phyloP scores from a whole-genome alignment of 148 eudicot species.

The Camellia lanceoleosa region DNA sequence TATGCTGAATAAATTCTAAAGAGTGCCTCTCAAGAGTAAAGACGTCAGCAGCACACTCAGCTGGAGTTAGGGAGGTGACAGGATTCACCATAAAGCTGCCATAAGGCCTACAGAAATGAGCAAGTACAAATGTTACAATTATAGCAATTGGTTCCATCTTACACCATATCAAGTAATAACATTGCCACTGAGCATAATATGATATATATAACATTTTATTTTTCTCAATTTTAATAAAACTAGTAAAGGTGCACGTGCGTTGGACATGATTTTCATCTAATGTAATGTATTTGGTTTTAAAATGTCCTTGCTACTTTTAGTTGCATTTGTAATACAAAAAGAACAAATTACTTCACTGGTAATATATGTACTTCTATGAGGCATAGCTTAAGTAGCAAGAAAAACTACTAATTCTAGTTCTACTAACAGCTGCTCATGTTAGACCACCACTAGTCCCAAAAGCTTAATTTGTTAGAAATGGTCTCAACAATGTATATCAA shows the following conservation, averaged over 20 bases:
- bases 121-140: constrained; percentile 7
- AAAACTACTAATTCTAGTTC: background rate
- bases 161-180: background rate
- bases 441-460: too few relatives aligned
- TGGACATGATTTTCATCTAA: too few relatives aligned
- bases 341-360: background rate
- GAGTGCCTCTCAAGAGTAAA: constrained; percentile 55
- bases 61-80: constrained; percentile 36
- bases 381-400: constrained; percentile 1
- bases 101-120: constrained; percentile 60
- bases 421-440: background rate
- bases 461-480: too few relatives aligned
- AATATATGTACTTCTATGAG: background rate
- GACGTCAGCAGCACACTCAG: constrained; percentile 35
- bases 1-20: constrained; percentile 73
- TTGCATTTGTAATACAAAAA: too few relatives aligned
- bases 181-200: background rate
- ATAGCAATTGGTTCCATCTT: background rate
- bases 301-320: too few relatives aligned
- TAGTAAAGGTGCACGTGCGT: too few relatives aligned
- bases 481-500: background rate
- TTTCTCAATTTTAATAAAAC: too few relatives aligned
- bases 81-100: constrained; percentile 99
- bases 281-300: too few relatives aligned
- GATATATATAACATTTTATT: background rate